Conservation (phyloP, 2,329 filamentous ascomycete genomes). For the Colletotrichum tabaci region DNA sequence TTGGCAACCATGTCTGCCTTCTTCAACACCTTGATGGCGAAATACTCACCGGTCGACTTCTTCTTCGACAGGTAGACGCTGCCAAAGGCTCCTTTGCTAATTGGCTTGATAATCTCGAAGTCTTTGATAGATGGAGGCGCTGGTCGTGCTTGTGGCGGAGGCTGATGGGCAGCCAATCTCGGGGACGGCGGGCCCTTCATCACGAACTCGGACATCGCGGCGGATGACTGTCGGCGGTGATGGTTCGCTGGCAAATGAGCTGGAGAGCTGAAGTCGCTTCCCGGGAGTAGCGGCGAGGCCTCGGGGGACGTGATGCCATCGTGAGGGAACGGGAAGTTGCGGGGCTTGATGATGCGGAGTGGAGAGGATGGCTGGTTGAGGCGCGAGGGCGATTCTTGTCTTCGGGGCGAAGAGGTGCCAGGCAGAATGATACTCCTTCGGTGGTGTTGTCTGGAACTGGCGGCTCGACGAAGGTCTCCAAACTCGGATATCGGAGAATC, state of each 20-base stretch:
- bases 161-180: conserved; percentile 81
- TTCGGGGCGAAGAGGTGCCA: conserved; percentile 81
- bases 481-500: conserved; percentile 94
- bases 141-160: conserved; percentile 87
- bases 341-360: conserved; percentile 86
- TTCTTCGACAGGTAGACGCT: conserved; percentile 99
- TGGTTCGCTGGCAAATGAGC: conserved; percentile 73
- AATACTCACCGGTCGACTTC: conserved; percentile 98
- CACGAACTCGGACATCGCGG: conserved; percentile 80
- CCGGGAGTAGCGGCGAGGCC: conserved; percentile 87
- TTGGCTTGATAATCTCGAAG: conserved; percentile 99
- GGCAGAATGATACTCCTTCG: conserved; percentile 89
- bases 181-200: conserved; percentile 85
- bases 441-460: conserved; percentile 86
- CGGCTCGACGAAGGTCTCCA: conserved; percentile 80
- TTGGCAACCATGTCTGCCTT: conserved; percentile 99
- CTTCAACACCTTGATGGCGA: conserved; percentile 97
- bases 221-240: conserved; percentile 92
- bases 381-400: conserved; percentile 91
- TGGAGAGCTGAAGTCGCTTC: conserved; percentile 86
- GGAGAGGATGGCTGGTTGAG: conserved; percentile 85
- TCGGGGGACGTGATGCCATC: conserved; percentile 86
- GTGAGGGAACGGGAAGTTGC: conserved; percentile 70
- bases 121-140: conserved; percentile 98
- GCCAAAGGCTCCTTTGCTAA: conserved; percentile 98